These are phyloP conservation scores for Usnea hakonensis DNA, from an alignment of 495 filamentous ascomycete species.

Conservation along the genomic window DNA sequence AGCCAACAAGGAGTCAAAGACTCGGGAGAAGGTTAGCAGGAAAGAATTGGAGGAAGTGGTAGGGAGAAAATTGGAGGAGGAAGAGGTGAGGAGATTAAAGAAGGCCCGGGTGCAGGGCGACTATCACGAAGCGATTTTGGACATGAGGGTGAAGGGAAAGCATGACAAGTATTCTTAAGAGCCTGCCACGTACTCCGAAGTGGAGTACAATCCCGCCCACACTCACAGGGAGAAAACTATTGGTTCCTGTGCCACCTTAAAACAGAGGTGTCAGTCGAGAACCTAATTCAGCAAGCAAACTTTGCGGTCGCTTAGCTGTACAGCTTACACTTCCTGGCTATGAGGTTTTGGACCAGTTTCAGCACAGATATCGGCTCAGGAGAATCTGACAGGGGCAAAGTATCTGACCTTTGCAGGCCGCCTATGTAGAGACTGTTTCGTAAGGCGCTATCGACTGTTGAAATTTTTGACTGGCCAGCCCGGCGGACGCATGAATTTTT, in stretches of 20 bases:
- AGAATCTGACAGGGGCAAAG: background rate
- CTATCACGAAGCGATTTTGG: constrained; percentile 81
- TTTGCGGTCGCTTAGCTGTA: background rate
- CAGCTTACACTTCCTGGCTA: background rate
- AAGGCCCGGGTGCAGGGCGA: constrained; percentile 76
- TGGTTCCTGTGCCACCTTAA: background rate
- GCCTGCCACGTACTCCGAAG: background rate
- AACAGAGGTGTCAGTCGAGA: background rate
- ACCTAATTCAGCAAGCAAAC: background rate
- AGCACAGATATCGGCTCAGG: background rate
- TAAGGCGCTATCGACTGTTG: background rate
- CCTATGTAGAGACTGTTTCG: background rate
- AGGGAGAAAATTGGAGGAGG: constrained; percentile 68
- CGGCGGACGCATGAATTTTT: background rate
- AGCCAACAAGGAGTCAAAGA: constrained; percentile 70
- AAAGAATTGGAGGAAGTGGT: constrained; percentile 81
- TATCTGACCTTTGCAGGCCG: background rate
- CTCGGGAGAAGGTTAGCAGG: constrained; percentile 72
- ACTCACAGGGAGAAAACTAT: background rate
- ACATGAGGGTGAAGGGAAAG: constrained; percentile 88
- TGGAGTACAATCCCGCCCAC: background rate
- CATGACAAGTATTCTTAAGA: constrained; percentile 71
- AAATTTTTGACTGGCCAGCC: background rate
- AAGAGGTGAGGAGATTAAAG: constrained; percentile 77
- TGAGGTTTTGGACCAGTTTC: background rate